Conservation (phyloP, 78 protist genomes). For the slime mould (Dictyostelium discoideum) region DNA sequence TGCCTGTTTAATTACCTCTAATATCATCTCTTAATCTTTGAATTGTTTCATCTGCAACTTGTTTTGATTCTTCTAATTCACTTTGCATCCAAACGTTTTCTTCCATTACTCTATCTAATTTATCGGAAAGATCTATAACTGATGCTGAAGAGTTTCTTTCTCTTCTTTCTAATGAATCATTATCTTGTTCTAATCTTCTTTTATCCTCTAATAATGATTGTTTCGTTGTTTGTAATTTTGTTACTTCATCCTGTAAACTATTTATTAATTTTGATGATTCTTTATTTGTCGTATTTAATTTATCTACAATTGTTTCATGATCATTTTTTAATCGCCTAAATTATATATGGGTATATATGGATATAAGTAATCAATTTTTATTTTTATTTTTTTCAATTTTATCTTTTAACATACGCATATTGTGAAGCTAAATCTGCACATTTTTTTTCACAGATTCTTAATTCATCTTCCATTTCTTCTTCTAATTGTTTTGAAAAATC, state of each 20-base stretch:
- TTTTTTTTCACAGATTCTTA: conserved; percentile 76
- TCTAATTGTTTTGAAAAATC: conserved; percentile 81
- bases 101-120: conserved; percentile 67
- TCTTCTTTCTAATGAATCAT: conserved; percentile 74
- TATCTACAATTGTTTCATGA: conserved; percentile 41
- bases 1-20: conserved; percentile 13
- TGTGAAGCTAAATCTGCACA: conserved; percentile 67
- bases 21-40: conserved; percentile 80
- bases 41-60: conserved; percentile 71
- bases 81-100: conserved; percentile 84
- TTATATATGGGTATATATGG: neutral
- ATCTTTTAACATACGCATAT: conserved; percentile 28
- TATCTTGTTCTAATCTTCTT: conserved; percentile 77
- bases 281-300: conserved; percentile 20
- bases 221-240: conserved; percentile 36
- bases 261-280: conserved; percentile 55
- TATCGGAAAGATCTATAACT: conserved; percentile 54
- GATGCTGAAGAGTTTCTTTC: conserved; percentile 77
- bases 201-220: conserved; percentile 14
- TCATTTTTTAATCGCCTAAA: conserved; percentile 67
- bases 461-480: conserved; percentile 81
- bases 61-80: conserved; percentile 77
- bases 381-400: too few relatives aligned
- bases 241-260: conserved; percentile 72
- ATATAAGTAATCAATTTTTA: neutral